Conservation (phyloP, 805 yeast genomes). For the Teunomyces barrocoloradensis region DNA sequence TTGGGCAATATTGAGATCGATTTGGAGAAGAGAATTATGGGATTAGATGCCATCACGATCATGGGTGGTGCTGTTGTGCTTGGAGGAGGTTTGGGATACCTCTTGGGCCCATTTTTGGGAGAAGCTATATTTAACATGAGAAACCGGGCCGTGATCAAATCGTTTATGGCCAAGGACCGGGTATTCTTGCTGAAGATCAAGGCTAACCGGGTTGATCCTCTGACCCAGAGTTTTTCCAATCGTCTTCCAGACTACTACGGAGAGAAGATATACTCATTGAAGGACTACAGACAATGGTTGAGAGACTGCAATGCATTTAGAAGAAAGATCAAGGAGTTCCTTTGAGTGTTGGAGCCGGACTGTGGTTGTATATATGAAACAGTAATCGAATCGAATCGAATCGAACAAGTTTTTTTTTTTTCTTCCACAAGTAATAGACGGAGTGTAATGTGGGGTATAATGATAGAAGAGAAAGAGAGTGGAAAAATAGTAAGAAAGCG, state of each 20-base stretch:
- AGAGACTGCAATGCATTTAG: conserved; percentile 91
- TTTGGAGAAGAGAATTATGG: conserved; percentile 80
- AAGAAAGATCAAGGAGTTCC: conserved; percentile 74
- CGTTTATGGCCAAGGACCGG: conserved; percentile 62
- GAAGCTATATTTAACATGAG: conserved; percentile 60
- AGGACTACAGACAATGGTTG: conserved; percentile 91
- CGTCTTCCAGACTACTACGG: conserved; percentile 99
- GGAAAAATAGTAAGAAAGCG: too few relatives aligned
- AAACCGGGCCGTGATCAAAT: conserved; percentile 44
- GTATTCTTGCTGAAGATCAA: conserved; percentile 71
- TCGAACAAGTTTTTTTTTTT: neutral
- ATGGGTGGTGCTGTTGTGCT: conserved; percentile 70
- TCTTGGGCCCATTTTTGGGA: conserved; percentile 80
- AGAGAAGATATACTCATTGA: conserved; percentile 84
- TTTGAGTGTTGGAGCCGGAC: conserved; percentile 30
- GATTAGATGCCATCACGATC: conserved; percentile 85
- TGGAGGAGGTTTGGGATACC: conserved; percentile 73
- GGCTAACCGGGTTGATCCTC: conserved; percentile 85
- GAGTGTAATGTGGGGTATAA: neutral
- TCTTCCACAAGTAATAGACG: neutral
- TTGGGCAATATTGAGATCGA: conserved; percentile 83
- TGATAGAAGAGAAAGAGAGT: neutral
- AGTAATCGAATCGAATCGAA: neutral
- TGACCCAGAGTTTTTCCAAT: conserved; percentile 82
- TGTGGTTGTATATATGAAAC: neutral